Base-by-base conservation (phyloP, 192 early-diverging fungal genomes). In the Obelidium mucronatum region DNA sequence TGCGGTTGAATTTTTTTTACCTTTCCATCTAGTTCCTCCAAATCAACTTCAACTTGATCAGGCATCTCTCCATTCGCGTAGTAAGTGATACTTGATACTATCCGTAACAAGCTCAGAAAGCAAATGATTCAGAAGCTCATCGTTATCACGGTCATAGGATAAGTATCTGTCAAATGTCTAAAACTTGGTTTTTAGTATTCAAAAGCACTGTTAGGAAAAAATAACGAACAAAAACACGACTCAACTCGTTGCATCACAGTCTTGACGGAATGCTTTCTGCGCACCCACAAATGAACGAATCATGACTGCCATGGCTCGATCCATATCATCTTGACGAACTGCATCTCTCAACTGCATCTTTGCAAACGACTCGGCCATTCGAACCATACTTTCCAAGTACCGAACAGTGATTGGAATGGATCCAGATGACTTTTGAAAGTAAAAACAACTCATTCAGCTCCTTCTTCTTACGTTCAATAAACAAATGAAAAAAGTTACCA, bases 261-360 rank as follows among this genome's bases (percentile, higher is more conserved):
- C 91, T 94, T 94, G 52, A 99, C 94, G 30, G 93, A 93, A 74
- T 91, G 91, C n/a, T 84, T 99, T 99, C 74, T 99, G 97, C 36
- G 96, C 93, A 17, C 87, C 84, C 66, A 99, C 93, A 80, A 99
- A 99, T 40, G 90, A 91, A 76, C 94, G 90, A 62, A 99, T 80
- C 42, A 92, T 92, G 4, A 96, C 94, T 15, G 92, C 86, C 75
- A 97, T 97, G 0, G 97, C 97, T 67, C 95, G 90, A 72, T 99
- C 94, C 11, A 99, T 85, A 79, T 99, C 97, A 80, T 94, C 94
- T 40, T 92, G 89, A 39, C 92, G 90, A 1, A 97, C 96, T 69
- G 92, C 90, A 76, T 95, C 94, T 39, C 95, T 92, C 70, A 99
- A 83, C 71, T 99, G 97, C 95, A 99, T 97, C 68, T 92, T 92